These are phyloP conservation scores for Claviceps fusiformis DNA, from an alignment of 2,329 filamentous ascomycete species.

Conservation along the genomic window DNA sequence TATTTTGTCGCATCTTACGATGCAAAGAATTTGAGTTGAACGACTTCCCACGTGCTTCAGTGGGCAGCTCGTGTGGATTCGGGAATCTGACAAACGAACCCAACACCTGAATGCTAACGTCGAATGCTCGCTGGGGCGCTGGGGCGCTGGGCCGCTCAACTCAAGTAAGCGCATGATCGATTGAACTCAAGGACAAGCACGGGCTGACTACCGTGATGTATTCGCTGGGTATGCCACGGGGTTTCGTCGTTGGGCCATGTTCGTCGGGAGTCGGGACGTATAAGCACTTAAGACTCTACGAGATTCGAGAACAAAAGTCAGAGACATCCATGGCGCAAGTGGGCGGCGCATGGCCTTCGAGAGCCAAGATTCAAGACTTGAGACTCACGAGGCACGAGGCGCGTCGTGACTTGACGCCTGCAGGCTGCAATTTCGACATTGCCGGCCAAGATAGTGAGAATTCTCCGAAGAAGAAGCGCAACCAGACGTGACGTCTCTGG, in stretches of 20 bases:
- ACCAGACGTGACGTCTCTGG: background rate
- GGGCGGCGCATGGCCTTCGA: background rate
- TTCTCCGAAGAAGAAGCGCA: background rate
- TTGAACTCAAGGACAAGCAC: conserved; percentile 7
- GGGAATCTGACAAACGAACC: too few relatives aligned
- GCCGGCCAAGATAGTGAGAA: background rate
- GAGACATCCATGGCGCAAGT: background rate
- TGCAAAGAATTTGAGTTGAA: background rate
- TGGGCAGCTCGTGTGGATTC: conserved; percentile 1
- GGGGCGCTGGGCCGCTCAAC: background rate
- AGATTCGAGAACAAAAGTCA: background rate
- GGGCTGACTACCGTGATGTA: conserved; percentile 7
- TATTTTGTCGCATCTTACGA: background rate
- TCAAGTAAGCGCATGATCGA: conserved; percentile 9
- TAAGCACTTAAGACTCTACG: too few relatives aligned
- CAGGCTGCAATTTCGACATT: background rate
- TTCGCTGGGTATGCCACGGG: conserved; percentile 16
- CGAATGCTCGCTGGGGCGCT: too few relatives aligned
- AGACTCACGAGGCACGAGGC: background rate
- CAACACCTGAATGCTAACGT: too few relatives aligned
- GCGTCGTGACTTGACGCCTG: background rate
- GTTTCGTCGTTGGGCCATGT: conserved; percentile 15
- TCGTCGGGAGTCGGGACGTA: conserved; percentile 10
- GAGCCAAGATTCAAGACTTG: background rate
- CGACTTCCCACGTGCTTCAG: conserved; percentile 12